Evolutionary conservation across 768 basidiomycete genomes (phyloP).

Genomic region (Butyriboletus loyo): DNA sequence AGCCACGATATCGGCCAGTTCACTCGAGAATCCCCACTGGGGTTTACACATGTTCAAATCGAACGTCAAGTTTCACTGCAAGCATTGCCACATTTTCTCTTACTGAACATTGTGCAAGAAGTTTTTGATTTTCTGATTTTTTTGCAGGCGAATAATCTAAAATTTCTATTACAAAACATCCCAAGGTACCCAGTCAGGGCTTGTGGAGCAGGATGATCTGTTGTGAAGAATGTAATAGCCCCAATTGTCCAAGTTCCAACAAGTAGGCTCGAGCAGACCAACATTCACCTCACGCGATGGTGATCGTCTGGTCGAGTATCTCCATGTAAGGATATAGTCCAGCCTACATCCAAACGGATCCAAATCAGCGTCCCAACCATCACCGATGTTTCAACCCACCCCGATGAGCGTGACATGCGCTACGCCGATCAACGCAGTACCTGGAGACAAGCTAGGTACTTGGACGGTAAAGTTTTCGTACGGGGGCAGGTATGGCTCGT

Average conservation of each 20-base stretch:
- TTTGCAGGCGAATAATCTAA: neutral
- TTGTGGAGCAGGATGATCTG: neutral
- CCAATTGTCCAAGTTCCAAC: neutral
- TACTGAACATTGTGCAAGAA: too few relatives aligned
- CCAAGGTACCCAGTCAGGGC: neutral
- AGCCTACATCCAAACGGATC: slow-evolving; percentile 27
- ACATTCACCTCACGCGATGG: slow-evolving; percentile 13
- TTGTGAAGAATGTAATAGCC: neutral
- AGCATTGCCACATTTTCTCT: too few relatives aligned
- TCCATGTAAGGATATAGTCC: slow-evolving; percentile 29
- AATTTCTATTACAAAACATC: neutral
- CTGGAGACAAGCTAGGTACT: slow-evolving; percentile 32
- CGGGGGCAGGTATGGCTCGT: slow-evolving; percentile 31
- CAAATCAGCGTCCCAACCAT: neutral
- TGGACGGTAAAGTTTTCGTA: slow-evolving; percentile 46
- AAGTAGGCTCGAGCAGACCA: neutral
- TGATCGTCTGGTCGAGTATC: slow-evolving; percentile 32
- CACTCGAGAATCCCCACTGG: too few relatives aligned
- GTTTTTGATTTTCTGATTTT: too few relatives aligned
- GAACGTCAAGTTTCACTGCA: too few relatives aligned
- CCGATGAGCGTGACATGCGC: slow-evolving; percentile 39
- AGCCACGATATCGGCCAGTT: too few relatives aligned
- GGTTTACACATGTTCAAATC: too few relatives aligned
- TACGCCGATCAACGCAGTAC: slow-evolving; percentile 36
- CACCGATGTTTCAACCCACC: slow-evolving; percentile 29